Conservation (phyloP, 2,329 filamentous ascomycete genomes). For the Albifimbria verrucaria region DNA sequence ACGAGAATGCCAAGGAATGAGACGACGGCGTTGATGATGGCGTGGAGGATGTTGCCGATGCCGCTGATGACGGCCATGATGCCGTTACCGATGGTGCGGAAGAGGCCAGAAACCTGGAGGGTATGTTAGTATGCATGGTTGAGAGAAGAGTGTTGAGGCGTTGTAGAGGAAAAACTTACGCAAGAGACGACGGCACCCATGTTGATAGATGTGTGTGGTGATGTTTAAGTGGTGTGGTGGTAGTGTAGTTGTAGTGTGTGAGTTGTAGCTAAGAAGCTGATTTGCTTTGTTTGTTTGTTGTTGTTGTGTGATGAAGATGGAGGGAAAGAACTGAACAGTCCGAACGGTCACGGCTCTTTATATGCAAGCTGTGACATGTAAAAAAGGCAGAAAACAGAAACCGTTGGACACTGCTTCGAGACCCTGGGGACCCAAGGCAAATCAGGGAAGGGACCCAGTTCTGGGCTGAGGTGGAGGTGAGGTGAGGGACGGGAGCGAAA, state of each 20-base stretch:
- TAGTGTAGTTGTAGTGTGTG: neutral
- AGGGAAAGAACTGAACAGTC: neutral
- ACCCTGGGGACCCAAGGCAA: too few relatives aligned
- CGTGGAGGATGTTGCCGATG: constrained; percentile 61
- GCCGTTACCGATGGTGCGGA: constrained; percentile 62
- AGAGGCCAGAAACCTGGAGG: constrained; percentile 52
- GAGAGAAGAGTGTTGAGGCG: neutral
- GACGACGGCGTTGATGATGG: constrained; percentile 66
- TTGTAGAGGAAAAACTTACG: constrained; percentile 50
- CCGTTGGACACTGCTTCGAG: too few relatives aligned
- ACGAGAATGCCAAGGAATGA: constrained; percentile 64
- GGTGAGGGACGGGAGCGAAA: too few relatives aligned
- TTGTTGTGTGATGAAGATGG: constrained; percentile 5
- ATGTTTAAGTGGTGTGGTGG: constrained; percentile 5
- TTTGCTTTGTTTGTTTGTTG: constrained; percentile 5
- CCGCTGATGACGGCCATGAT: constrained; percentile 68
- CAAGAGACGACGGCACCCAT: constrained; percentile 86
- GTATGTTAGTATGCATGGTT: constrained; percentile 11
- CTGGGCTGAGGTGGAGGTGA: too few relatives aligned
- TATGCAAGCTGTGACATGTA: neutral
- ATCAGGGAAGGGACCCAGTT: too few relatives aligned
- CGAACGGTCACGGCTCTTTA: neutral
- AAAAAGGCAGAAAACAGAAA: too few relatives aligned
- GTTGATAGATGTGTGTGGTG: constrained; percentile 16
- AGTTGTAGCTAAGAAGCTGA: neutral